Conservation (phyloP, 2,329 filamentous ascomycete species). For the Colletotrichum orchidophilum region DNA sequence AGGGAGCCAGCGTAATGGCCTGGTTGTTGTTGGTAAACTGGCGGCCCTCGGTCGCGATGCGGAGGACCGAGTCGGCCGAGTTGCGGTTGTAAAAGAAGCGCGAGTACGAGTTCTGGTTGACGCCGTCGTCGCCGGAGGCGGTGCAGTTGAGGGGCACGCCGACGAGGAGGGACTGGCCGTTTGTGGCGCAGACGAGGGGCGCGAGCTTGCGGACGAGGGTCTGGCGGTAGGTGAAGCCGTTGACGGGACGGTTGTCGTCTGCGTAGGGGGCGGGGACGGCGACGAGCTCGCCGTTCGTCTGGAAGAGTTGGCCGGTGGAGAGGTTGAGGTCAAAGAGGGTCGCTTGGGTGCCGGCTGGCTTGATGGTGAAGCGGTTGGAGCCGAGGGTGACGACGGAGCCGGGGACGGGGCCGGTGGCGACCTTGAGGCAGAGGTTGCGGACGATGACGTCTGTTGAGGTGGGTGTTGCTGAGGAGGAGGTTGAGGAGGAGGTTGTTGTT, state of each 20-base stretch:
- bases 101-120: constrained; percentile 8
- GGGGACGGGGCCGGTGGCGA: background rate
- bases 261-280: constrained; percentile 15
- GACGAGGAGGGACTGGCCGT: background rate
- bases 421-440: constrained; percentile 29
- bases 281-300: constrained; percentile 3
- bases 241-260: constrained; percentile 13
- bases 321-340: constrained; percentile 28
- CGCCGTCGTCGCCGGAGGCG: constrained; percentile 22
- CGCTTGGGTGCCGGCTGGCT: background rate
- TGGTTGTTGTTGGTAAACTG: background rate
- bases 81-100: constrained; percentile 19
- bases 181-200: constrained; percentile 11
- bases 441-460: background rate
- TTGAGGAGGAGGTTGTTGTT: background rate
- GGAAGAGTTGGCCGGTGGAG: constrained; percentile 21
- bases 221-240: constrained; percentile 19
- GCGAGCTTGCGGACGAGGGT: constrained; percentile 21
- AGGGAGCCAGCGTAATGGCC: constrained; percentile 6
- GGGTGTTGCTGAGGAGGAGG: constrained; percentile 3
- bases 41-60: constrained; percentile 12
- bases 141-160: constrained; percentile 19
- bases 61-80: constrained; percentile 5
- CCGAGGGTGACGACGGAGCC: constrained; percentile 1
- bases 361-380: constrained; percentile 22